Conservation (phyloP, 352 stramenopile species). For the Globisporangium yorkense region DNA sequence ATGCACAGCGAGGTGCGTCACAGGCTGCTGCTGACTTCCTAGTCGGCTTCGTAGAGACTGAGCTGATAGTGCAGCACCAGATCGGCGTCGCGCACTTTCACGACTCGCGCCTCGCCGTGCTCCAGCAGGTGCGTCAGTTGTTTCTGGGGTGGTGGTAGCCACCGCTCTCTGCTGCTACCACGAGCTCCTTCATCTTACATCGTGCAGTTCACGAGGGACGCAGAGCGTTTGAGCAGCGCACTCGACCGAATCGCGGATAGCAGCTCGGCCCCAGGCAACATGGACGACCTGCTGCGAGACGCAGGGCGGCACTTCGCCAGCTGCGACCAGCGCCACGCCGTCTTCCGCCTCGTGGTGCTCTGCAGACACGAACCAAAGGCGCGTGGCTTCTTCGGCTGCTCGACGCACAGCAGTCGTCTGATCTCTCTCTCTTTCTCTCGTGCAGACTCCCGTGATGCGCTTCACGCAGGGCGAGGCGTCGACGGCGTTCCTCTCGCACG, state of each 20-base stretch:
- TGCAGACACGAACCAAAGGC: conserved; percentile 13
- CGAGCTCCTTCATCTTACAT: background rate
- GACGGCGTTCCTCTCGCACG: conserved; percentile 22
- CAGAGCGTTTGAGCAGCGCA: conserved; percentile 15
- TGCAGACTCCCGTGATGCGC: conserved; percentile 11
- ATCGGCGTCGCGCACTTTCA: conserved; percentile 27
- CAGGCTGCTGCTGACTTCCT: background rate
- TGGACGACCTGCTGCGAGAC: conserved; percentile 34
- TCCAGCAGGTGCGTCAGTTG: conserved; percentile 23
- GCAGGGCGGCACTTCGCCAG: conserved; percentile 22
- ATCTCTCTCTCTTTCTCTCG: conserved; percentile 8
- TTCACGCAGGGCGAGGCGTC: conserved; percentile 10
- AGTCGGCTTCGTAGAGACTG: background rate
- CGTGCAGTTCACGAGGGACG: conserved; percentile 33
- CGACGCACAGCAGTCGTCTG: background rate
- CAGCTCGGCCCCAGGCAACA: conserved; percentile 6
- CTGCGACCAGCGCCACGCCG: background rate
- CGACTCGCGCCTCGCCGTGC: conserved; percentile 18
- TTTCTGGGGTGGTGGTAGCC: no score
- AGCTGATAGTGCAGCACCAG: conserved; percentile 23
- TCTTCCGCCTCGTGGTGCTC: conserved; percentile 8
- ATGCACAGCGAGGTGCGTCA: conserved; percentile 31
- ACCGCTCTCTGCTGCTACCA: no score
- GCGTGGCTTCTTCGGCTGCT: background rate
- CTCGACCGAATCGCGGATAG: conserved; percentile 11